These are phyloP conservation scores for Daedaleopsis nitida DNA, from an alignment of 768 basidiomycete genomes.

Conservation along the genomic window DNA sequence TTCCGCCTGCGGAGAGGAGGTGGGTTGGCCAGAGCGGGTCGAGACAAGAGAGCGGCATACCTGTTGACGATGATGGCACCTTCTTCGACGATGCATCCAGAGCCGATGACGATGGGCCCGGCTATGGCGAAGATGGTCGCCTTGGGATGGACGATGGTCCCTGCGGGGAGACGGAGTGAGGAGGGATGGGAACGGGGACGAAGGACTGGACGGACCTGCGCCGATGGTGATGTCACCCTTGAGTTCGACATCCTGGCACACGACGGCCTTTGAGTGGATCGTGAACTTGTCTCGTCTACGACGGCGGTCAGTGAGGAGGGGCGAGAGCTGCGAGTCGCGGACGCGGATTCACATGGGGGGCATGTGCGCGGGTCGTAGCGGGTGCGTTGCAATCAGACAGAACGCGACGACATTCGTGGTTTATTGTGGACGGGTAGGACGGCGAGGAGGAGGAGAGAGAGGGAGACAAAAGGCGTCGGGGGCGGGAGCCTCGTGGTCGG, in stretches of 20 bases:
- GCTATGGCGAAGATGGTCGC: conserved; percentile 90
- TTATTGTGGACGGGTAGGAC: background rate
- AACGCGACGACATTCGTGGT: background rate
- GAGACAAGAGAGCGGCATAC: conserved; percentile 34
- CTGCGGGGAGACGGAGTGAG: conserved; percentile 36
- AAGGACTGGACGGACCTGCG: conserved; percentile 48
- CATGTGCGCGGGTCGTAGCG: conserved; percentile 8
- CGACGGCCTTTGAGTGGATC: conserved; percentile 87
- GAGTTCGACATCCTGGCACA: conserved; percentile 92
- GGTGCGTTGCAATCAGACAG: background rate
- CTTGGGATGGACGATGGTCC: conserved; percentile 90
- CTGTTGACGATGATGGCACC: conserved; percentile 88
- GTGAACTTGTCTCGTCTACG: conserved; percentile 83
- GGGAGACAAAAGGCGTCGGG: no score
- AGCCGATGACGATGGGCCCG: conserved; percentile 89
- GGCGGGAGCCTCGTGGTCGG: conserved; percentile 13
- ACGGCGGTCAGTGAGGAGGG: background rate
- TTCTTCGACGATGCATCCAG: conserved; percentile 91
- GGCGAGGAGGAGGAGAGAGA: background rate
- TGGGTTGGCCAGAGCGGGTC: background rate
- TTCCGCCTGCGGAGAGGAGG: conserved; percentile 49
- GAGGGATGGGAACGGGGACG: background rate
- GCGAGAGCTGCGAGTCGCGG: background rate
- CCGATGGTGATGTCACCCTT: conserved; percentile 95
- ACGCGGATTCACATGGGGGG: conserved; percentile 19